A percentile compares a stretch with the other conserved stretches of the same genome.
These are phyloP conservation scores for Patellaria atrata DNA, from an alignment of 495 filamentous ascomycete species.

Conservation along the genomic window DNA sequence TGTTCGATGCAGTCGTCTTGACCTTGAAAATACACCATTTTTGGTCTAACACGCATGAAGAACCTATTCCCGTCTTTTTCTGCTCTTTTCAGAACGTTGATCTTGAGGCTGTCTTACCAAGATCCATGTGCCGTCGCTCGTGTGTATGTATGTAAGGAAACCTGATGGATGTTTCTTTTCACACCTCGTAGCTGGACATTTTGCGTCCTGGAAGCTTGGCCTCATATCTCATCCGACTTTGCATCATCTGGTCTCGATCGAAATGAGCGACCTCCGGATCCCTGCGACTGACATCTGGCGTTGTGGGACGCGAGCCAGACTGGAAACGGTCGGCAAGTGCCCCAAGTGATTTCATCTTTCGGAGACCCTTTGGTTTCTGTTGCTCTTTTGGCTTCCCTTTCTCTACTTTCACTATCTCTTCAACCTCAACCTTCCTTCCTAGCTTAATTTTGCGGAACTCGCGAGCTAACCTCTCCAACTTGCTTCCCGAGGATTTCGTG, in stretches of 20 bases:
- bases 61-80: too few species aligned
- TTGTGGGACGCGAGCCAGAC: conserved; percentile 9
- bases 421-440: conserved; percentile 18
- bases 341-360: conserved; percentile 28
- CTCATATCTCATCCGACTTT: conserved; percentile 22
- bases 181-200: too few species aligned
- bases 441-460: conserved; percentile 37
- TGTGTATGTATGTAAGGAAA: too few species aligned
- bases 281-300: conserved; percentile 12
- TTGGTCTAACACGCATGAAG: too few species aligned
- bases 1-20: too few species aligned
- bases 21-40: too few species aligned
- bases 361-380: conserved; percentile 17
- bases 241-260: conserved; percentile 22
- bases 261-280: conserved; percentile 16
- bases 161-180: too few species aligned
- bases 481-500: conserved; percentile 27
- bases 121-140: too few species aligned
- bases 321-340: conserved; percentile 17
- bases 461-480: conserved; percentile 43
- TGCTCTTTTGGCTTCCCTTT: conserved; percentile 13
- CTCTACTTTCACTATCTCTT: conserved; percentile 18
- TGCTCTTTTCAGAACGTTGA: too few species aligned
- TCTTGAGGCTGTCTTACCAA: too few species aligned
- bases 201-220: too few species aligned